Base-by-base conservation (phyloP, 2,329 filamentous ascomycete genomes). In the Xylaria sp. region DNA sequence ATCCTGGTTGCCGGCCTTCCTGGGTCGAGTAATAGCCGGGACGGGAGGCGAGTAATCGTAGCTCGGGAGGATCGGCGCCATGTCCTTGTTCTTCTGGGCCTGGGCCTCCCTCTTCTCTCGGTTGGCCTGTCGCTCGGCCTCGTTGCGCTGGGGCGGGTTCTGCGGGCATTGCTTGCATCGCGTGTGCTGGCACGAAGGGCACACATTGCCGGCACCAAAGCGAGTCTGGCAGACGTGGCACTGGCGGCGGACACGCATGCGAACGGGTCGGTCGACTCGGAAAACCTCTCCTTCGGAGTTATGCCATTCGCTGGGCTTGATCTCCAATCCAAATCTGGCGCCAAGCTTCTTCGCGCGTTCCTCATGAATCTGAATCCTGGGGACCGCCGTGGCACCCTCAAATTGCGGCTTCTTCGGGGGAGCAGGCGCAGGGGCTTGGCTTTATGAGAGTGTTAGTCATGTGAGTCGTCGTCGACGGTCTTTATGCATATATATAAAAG, bases 101-200 rank as follows among this genome's bases (percentile, higher is more conserved):
- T 79, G 71, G 23, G 76, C 77, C 16, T 80, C 79, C 64, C 79
- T 78, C 67, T 73, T 77, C 70, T 80, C 78, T 55, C 81, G 79
- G 70, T 78, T 80, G 66, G 79, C 79, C 60, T 80, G 74, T 66
- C 78, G 77, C 69, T 84, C 79, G 63, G 78, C 78, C 65, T 84
- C 81, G 67, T 77, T 80, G 66, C 83, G 85, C 76, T 86, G 86
- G 56, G 83, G 78, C 39, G 92, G 92, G 68, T 88, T 84, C 58
- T 90, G 85, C 34, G 85, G 83, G 73, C 92, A 97, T 69, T 89
- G 86, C 70, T 84, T 88, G 82, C 92, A 97, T 66, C 90, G 85
- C 52, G 79, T 79, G 75, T 97, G 92, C 67, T 89, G 82, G 77
- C 92, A 97, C 66, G 83, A 84, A 65, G 81, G 74, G 75, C 92